These are phyloP conservation scores for Colletotrichum tamarilloi DNA, from an alignment of 2,329 filamentous ascomycete genomes.

Conservation along the genomic window DNA sequence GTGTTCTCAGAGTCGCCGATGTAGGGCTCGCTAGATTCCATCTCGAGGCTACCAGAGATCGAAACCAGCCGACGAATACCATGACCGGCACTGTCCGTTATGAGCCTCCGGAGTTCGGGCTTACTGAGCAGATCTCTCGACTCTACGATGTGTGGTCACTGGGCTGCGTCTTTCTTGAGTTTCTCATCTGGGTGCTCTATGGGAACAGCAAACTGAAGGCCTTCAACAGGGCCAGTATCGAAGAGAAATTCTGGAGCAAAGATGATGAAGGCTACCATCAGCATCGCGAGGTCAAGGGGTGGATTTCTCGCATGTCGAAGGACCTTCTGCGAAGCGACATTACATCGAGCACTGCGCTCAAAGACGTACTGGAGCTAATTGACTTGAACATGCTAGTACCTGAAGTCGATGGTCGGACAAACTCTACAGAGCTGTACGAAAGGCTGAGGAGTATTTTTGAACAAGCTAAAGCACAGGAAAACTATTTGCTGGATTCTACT, in stretches of 20 bases:
- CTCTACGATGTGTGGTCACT: conserved; percentile 43
- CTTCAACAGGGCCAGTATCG: neutral
- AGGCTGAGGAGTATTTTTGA: neutral
- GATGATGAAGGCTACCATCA: neutral
- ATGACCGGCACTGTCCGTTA: conserved; percentile 10
- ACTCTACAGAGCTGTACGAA: neutral
- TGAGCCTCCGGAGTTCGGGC: conserved; percentile 26
- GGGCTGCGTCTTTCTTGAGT: conserved; percentile 43
- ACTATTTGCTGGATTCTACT: neutral
- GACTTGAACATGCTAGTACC: neutral
- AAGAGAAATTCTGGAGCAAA: neutral
- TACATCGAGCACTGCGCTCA: neutral
- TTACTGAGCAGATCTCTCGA: conserved; percentile 5
- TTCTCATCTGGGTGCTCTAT: conserved; percentile 42
- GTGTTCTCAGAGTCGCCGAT: neutral
- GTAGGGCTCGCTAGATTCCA: neutral
- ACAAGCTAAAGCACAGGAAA: neutral
- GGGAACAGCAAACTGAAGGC: neutral
- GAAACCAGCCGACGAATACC: neutral
- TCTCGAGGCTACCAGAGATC: neutral
- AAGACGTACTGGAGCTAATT: neutral
- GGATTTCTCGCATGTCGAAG: neutral
- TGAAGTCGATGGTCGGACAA: neutral
- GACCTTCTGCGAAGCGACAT: neutral
- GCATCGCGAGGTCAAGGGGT: neutral